phyloP scores from a whole-genome alignment of 495 filamentous ascomycete species.

The Letharia columbiana region DNA sequence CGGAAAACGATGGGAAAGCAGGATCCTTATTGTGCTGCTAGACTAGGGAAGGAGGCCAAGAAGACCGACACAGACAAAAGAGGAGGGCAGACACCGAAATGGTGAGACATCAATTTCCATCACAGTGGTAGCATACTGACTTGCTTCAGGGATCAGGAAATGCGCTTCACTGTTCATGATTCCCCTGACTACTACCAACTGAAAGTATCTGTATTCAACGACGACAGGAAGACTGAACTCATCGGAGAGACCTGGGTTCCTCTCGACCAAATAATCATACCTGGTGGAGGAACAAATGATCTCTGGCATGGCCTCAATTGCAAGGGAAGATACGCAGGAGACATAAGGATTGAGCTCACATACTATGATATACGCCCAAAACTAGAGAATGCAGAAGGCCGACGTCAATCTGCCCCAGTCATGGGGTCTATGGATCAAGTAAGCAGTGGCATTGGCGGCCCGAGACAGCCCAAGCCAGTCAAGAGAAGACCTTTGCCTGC shows the following conservation, averaged over 20 bases:
- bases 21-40: conserved; percentile 90
- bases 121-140: conserved; percentile 8
- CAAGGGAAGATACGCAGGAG: conserved; percentile 89
- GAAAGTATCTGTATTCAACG: conserved; percentile 94
- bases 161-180: conserved; percentile 92
- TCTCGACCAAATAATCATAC: conserved; percentile 68
- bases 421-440: conserved; percentile 6
- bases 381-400: conserved; percentile 52
- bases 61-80: conserved; percentile 92
- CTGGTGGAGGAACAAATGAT: conserved; percentile 85
- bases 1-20: conserved; percentile 96
- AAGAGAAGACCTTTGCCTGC: conserved; percentile 74
- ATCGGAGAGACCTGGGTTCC: conserved; percentile 90
- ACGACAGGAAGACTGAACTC: conserved; percentile 91
- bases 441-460: conserved; percentile 34
- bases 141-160: conserved; percentile 78
- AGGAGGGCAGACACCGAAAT: conserved; percentile 91
- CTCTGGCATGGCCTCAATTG: conserved; percentile 81
- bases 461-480: conserved; percentile 51
- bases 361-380: conserved; percentile 88
- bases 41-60: conserved; percentile 94
- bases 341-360: conserved; percentile 89
- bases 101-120: conserved; percentile 46
- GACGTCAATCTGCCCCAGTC: conserved; percentile 37
- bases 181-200: conserved; percentile 90